Evolutionary conservation across 2,329 filamentous ascomycete species (phyloP).

Genomic region (Aspergillus cejpii): DNA sequence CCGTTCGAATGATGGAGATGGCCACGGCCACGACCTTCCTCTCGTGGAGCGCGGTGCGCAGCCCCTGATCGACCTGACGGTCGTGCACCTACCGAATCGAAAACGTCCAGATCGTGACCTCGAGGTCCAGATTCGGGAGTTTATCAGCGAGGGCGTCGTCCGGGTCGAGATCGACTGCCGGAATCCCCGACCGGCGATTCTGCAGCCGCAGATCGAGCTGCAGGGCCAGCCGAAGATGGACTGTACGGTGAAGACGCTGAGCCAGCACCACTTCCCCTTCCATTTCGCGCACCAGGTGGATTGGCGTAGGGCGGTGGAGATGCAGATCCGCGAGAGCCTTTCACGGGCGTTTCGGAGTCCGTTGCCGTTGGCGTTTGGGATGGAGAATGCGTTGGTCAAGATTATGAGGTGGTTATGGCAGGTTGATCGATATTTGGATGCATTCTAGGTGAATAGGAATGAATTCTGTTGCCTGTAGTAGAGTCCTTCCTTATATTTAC

Average conservation of each 20-base stretch:
- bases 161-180: constrained; percentile 14
- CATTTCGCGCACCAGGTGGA: constrained; percentile 17
- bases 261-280: constrained; percentile 17
- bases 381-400: constrained; percentile 8
- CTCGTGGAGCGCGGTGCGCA: constrained; percentile 2
- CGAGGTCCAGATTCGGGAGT: constrained; percentile 10
- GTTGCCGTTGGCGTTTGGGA: constrained; percentile 9
- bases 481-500: too few species aligned
- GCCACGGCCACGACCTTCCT: background rate
- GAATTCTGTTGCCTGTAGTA: too few species aligned
- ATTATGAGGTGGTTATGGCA: constrained; percentile 16
- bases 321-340: constrained; percentile 14
- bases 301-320: constrained; percentile 14
- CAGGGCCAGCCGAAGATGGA: constrained; percentile 15
- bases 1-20: too few species aligned
- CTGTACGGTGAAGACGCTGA: constrained; percentile 14
- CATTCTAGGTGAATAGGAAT: background rate
- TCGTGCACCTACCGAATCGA: constrained; percentile 5
- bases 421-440: constrained; percentile 2
- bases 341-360: constrained; percentile 13
- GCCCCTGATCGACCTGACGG: constrained; percentile 11
- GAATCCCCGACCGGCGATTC: constrained; percentile 8
- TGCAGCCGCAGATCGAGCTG: constrained; percentile 14
- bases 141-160: constrained; percentile 8
- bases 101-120: constrained; percentile 9